Conservation (phyloP, 371 early-diverging fungal species). For the Phascolomyces articulosus region DNA sequence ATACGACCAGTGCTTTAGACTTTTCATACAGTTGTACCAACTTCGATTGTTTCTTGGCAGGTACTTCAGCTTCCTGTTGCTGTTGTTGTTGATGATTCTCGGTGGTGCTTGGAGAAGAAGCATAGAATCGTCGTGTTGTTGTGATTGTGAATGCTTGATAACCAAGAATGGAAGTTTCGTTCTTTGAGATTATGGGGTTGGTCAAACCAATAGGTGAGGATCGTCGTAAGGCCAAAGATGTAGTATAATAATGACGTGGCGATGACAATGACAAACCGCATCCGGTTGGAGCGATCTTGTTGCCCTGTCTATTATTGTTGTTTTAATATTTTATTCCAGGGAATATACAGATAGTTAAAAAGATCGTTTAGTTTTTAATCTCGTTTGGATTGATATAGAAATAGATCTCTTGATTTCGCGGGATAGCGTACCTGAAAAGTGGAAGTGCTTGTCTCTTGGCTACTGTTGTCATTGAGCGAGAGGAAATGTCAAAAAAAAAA, state of each 20-base stretch:
- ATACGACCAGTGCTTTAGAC: constrained; percentile 43
- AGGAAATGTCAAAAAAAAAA: neutral
- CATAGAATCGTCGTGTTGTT: neutral
- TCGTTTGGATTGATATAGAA: neutral
- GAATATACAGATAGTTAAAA: no score
- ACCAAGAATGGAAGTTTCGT: neutral
- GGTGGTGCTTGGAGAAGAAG: neutral
- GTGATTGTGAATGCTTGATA: neutral
- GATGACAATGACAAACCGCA: neutral
- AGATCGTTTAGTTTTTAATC: neutral
- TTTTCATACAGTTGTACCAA: constrained; percentile 37
- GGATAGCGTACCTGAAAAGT: neutral
- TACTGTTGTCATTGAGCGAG: neutral
- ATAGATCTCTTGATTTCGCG: neutral
- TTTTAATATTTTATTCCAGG: no score
- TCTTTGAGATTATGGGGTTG: neutral
- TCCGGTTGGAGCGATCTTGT: neutral
- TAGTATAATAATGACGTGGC: neutral
- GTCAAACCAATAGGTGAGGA: neutral
- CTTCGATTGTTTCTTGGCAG: constrained; percentile 16
- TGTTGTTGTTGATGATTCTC: neutral
- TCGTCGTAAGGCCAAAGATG: neutral
- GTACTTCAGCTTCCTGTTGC: neutral
- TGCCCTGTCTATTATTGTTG: neutral
- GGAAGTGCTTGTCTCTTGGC: neutral